These are phyloP conservation scores for Cladophialophora carrionii DNA, from an alignment of 2,329 filamentous ascomycete genomes.

Conservation along the genomic window DNA sequence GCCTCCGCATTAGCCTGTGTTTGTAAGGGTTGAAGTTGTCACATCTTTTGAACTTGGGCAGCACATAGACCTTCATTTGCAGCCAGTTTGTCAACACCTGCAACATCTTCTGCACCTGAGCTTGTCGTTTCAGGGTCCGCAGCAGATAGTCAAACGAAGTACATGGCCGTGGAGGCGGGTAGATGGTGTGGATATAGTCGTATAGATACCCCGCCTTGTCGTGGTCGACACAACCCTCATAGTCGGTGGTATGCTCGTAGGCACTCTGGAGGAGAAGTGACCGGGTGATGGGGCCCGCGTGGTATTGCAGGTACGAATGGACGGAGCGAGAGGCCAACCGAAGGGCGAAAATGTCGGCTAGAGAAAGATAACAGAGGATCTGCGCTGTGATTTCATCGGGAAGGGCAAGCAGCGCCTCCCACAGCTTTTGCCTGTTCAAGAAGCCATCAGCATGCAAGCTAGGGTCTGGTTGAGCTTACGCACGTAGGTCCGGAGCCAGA, in stretches of 20 bases:
- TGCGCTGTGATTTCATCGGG: constrained; percentile 33
- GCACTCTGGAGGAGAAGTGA: constrained; percentile 21
- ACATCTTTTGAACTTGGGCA: constrained; percentile 26
- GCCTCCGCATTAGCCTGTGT: constrained; percentile 24
- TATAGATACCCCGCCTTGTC: constrained; percentile 21
- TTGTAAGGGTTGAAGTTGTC: constrained; percentile 32
- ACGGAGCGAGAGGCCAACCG: constrained; percentile 26
- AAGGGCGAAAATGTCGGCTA: constrained; percentile 25
- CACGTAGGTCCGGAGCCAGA: constrained; percentile 21
- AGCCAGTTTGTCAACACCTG: constrained; percentile 27
- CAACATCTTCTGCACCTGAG: constrained; percentile 32
- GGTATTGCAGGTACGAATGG: constrained; percentile 19
- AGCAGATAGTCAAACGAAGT: constrained; percentile 30
- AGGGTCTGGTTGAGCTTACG: constrained; percentile 6
- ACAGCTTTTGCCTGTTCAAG: constrained; percentile 24
- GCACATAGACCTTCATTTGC: constrained; percentile 35
- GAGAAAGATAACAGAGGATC: constrained; percentile 29
- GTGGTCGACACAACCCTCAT: constrained; percentile 9
- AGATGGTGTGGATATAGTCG: constrained; percentile 28
- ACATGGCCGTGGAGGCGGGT: constrained; percentile 28
- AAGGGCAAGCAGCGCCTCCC: constrained; percentile 29
- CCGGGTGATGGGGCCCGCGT: constrained; percentile 23
- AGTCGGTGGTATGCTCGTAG: constrained; percentile 13
- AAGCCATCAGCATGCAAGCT: constrained; percentile 1
- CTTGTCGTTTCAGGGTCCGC: constrained; percentile 29